Base-by-base conservation (phyloP, 2,329 filamentous ascomycete genomes). In the Cladosporium sp. region DNA sequence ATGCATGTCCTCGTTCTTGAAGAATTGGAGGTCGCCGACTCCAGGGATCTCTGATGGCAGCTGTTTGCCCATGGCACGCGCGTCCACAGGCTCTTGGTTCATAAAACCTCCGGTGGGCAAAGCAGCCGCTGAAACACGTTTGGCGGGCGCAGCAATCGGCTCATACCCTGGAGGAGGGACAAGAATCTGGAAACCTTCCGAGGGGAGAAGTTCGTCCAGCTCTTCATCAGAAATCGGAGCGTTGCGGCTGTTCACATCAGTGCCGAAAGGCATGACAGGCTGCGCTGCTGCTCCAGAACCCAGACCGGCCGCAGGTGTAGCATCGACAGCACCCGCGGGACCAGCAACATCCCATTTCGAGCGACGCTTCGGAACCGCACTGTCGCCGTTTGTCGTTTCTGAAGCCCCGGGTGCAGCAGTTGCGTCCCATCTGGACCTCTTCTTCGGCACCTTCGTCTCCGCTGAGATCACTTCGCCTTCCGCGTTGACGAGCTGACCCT, bases 1-100 rank as follows among this genome's bases (percentile, higher is more conserved):
- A 37, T 89, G 85, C 90, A 97, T 96, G 70, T 98, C 93, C 70
- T 98, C 93, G 1, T 90, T 83, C 74, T 98, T 98, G 80, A 98
- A 95, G 69, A 97, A 98, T 61, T 96, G 91, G 48, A 98, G 74
- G 68, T 98, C 93, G 37, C 91, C 91, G 46, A 98, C 90, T 37
- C 93, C 93, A 3, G 93, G 91, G 35, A 98, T 96, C 66, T 97
- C 92, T 3, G 89, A 95, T 8, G 92, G 89, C 63, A 97, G 82
- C 61, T 95, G 89, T 72, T 95, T 95, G 60, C 90, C 89, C 66
- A 92, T 82, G 46, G 87, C 77, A 58, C 89, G 82, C 55, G 84
- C 83, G 66, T 87, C 90, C 61, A 95, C 90, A 8, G 90, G 88
- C 61, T 98, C 90, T 68, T 97, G 93, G 83, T 96, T 95, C 85